Evolutionary conservation across 164 flowering plant species (phyloP), one percentile per base, ranked within the genome.

Genomic region (Buxus sempervirens): DNA sequence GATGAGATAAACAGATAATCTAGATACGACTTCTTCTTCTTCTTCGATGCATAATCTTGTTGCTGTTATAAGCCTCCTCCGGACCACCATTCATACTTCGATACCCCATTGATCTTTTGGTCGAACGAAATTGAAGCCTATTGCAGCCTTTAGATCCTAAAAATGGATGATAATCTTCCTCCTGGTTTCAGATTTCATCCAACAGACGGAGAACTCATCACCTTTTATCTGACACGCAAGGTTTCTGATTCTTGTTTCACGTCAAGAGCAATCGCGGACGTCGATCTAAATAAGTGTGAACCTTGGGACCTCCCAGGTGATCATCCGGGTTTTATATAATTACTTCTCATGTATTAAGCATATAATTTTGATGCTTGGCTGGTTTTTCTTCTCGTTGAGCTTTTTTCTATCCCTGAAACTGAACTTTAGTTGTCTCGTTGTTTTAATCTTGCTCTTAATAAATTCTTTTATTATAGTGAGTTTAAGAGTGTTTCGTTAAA

Each of bases 151-250:
- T 45, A 15, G 12, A 15, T 45, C 13, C 51, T 45, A 45, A 45
- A 3, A 45, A 45, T 45, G 51, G 51, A 45, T 10, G 51, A 45
- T 15, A 45, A 72, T 38, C 66, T 76, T 55, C 80, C 80, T 41
- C 76, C 80, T 53, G 80, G 80, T 63, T 77, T 77, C 55, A 60
- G 80, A 57, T 77, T 77, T 25, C 80, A 77, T 70, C 80, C 80
- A 0, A 77, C 80, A 19, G 80, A 77, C 58, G 80, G 73, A 70
- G 80, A 77, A 54, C 55, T 77, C 57, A 70, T 77, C 2, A 41
- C 74, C 10, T 61, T 66, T 25, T 77, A 77, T 42, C 66, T 77
- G 4, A 57, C 69, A 8, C 16, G 32, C 5, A 77, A 77, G 63
- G 71, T 77, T 21, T 5, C 63, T 0, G 38, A 73, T 26, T 53